phyloP scores from a whole-genome alignment of 225 moss, liverwort and hornwort species.

The Anthoceros angustus region DNA sequence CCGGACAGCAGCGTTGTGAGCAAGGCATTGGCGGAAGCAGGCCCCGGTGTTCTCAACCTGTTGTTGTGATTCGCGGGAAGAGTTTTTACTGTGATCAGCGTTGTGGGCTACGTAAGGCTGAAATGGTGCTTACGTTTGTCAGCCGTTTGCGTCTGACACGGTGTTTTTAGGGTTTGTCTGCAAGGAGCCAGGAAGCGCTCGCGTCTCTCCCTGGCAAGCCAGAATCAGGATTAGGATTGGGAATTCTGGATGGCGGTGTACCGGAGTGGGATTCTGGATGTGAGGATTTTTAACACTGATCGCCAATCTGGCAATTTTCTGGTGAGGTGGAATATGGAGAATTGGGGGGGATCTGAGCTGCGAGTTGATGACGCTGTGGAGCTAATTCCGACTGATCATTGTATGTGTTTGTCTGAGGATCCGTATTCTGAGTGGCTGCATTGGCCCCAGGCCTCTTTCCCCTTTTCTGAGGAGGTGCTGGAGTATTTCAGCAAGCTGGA shows the following conservation, averaged over 20 bases:
- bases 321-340: conserved; percentile 35
- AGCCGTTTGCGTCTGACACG: too few relatives aligned
- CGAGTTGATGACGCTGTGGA: conserved; percentile 39
- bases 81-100: too few relatives aligned
- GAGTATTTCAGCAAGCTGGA: conserved; percentile 54
- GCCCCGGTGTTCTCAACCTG: too few relatives aligned
- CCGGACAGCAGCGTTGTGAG: too few relatives aligned
- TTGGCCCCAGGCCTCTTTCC: conserved; percentile 81
- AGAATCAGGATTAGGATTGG: too few relatives aligned
- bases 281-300: conserved; percentile 72
- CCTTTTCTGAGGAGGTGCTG: conserved; percentile 65
- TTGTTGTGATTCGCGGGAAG: too few relatives aligned
- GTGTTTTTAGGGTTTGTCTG: too few relatives aligned
- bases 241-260: conserved; percentile 26
- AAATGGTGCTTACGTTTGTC: too few relatives aligned
- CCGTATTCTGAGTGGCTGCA: conserved; percentile 96
- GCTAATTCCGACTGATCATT: conserved; percentile 80
- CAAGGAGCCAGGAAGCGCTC: too few relatives aligned
- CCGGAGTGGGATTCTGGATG: conserved; percentile 73
- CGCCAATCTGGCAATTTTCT: conserved; percentile 86
- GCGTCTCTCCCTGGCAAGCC: too few relatives aligned
- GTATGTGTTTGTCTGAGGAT: conserved; percentile 75
- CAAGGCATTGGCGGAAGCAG: too few relatives aligned
- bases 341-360: conserved; percentile 22
- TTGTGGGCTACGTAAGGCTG: too few relatives aligned